Conservation (phyloP, 2,329 filamentous ascomycete genomes). For the Cordyceps javanica region DNA sequence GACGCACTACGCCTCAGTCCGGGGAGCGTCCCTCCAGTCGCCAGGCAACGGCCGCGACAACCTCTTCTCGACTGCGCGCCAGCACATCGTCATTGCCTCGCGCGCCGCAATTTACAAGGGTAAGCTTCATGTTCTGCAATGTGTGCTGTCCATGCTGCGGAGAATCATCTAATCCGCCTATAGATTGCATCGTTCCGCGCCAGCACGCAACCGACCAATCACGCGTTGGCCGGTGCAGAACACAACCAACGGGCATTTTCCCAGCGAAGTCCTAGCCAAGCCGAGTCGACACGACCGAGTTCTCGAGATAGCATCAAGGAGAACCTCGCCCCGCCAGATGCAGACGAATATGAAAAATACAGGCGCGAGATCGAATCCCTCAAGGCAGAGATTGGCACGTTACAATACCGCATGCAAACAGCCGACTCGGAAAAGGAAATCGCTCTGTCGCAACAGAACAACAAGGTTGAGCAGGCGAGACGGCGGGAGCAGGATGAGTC, state of each 20-base stretch:
- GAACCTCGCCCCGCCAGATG: slow-evolving; percentile 52
- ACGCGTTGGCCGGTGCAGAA: slow-evolving; percentile 52
- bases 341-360: slow-evolving; percentile 54
- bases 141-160: neutral
- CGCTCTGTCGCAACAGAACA: slow-evolving; percentile 68
- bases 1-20: slow-evolving; percentile 26
- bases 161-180: neutral
- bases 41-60: slow-evolving; percentile 24
- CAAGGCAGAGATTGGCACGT: slow-evolving; percentile 80
- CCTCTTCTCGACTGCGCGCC: slow-evolving; percentile 27
- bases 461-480: slow-evolving; percentile 75
- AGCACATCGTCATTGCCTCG: slow-evolving; percentile 31
- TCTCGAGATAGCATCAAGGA: slow-evolving; percentile 55
- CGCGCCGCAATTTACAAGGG: slow-evolving; percentile 25
- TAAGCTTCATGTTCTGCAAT: neutral
- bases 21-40: slow-evolving; percentile 25
- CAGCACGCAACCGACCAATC: slow-evolving; percentile 53
- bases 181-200: slow-evolving; percentile 33
- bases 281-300: slow-evolving; percentile 37
- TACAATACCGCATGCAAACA: slow-evolving; percentile 83
- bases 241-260: slow-evolving; percentile 32
- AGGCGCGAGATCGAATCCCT: slow-evolving; percentile 64
- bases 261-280: slow-evolving; percentile 35
- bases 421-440: slow-evolving; percentile 85
- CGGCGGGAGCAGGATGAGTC: slow-evolving; percentile 82